phyloP scores from a whole-genome alignment of 2,329 filamentous ascomycete genomes.

The Chrysoporthe cubensis region DNA sequence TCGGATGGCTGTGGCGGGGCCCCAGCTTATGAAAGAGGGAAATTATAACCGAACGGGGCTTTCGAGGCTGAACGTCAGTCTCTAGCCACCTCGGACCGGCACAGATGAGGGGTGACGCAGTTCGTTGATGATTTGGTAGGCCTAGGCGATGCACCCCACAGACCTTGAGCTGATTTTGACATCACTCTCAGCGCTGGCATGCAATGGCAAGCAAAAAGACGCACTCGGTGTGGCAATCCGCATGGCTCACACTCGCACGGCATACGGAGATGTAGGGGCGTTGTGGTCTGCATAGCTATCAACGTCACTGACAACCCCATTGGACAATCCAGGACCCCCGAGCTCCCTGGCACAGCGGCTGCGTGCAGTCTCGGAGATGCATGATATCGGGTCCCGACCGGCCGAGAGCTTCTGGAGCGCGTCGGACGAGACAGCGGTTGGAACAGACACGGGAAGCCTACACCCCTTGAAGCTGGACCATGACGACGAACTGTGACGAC shows the following conservation, averaged over 20 bases:
- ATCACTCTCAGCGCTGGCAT: background rate
- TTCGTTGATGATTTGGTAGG: background rate
- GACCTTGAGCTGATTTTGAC: background rate
- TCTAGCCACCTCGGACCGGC: background rate
- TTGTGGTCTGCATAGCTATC: background rate
- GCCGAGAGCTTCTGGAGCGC: background rate
- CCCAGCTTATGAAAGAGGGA: background rate
- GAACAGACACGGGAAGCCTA: background rate
- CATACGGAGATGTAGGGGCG: background rate
- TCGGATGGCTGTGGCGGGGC: background rate
- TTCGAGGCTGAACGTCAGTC: background rate
- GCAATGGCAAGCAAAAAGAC: background rate
- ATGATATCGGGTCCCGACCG: background rate
- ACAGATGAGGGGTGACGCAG: background rate
- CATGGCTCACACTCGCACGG: background rate
- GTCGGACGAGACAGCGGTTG: background rate
- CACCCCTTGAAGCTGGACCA: background rate
- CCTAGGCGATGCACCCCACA: slow-evolving; percentile 1
- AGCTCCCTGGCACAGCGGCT: background rate
- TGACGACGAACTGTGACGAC: background rate
- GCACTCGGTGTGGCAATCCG: background rate
- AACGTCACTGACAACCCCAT: background rate
- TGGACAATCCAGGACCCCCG: background rate
- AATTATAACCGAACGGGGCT: background rate
- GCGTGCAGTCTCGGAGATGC: background rate